Base-by-base conservation (phyloP, 1,139 yeast species). In the Taphrina flavorubra region DNA sequence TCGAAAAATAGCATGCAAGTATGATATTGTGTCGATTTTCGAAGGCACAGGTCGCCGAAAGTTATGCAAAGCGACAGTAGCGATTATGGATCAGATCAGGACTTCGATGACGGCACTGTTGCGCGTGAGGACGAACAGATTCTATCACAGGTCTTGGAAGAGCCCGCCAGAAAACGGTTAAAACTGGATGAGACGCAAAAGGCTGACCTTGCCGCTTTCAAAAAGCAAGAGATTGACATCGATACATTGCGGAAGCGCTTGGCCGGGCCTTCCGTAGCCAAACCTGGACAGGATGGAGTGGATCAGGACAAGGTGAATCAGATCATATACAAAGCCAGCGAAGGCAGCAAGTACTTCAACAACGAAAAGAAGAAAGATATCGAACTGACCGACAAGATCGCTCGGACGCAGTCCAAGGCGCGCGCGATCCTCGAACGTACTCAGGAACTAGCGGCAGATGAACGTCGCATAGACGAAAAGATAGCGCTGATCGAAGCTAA, bases 231-330 rank as follows among this genome's bases (percentile, higher is more conserved):
- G 37, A 63, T 55, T 14, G 67, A 63, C 18, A 31, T 59, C 37
- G 65, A 59, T 25, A 55, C 70, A 8, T 67, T 73, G 10, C 70
- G 72, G 39, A 71, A 72, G 46, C 69, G 75, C 11, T 65, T 73
- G 11, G 69, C 72, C n/a, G 75, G 75, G 6, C 75, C 75, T 20
- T 72, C 75, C 16, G 56, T 72, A 8, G 71, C 71, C 37, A 73
- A 73, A 44, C 68, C 74, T 0, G 75, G 75, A 5, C 75, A 70
- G 40, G 73, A 72, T 37, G 73, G 72, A 3, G 75, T 72, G 11
- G 73, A 74, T 66, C 76, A 73, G 51, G 69, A 63, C 20, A 71
- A 66, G 18, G 71, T 74, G 36, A 72, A 73, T 42, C 63, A 68
- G 34, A 70, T 73, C 16, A 74, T 74, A 25, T 74, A 72, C 57